Evolutionary conservation across 805 yeast genomes (phyloP), one percentile per base, ranked within the genome.

Genomic region (Torulaspora microellipsoides): DNA sequence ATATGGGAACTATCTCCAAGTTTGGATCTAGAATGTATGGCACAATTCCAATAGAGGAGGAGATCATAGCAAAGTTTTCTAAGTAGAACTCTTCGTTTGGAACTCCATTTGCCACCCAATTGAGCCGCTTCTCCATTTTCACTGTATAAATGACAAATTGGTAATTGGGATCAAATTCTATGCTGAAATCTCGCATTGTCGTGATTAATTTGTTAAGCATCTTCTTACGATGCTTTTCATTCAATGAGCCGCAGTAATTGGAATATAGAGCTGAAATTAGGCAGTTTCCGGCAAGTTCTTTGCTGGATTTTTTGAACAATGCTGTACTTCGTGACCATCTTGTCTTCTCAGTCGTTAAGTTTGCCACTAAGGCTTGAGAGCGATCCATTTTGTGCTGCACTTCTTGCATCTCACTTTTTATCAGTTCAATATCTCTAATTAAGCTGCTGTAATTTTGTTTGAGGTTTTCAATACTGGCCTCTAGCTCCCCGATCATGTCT

Each of bases 1-100:
- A 48, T 4, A 77, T 69, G 0, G 70, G 67, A 1, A 71, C 46
- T 8, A 78, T 61, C 9, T 64, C 53, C 0, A 77, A 75, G 0
- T 79, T 68, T 0, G 97, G 95, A 60, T 91, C 97, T 36, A 91
- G 72, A 2, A 91, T 68, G 36, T 77, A 71, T 0, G 91, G 83
- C 31, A 70, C 70, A 17, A 67, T 57, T 15, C 59, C 51, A 2
- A 36, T 12, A 2, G 69, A 51, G 12, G 65, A 52, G 10, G 67
- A 66, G 32, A 85, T 52, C 25, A 85, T 73, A 0, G 77, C 61
- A 34, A 80, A 74, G 59, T 88, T 89, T 36, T 84, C 90, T 28
- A 80, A 58, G 49, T 70, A 78, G 14, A 83, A 58, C 0, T 76
- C 79, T 49, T 85, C 95, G 36, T 72, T 67, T 0, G 78, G 72